Base-by-base conservation (phyloP, 2,329 filamentous ascomycete species). In the Aspergillus sp. region DNA sequence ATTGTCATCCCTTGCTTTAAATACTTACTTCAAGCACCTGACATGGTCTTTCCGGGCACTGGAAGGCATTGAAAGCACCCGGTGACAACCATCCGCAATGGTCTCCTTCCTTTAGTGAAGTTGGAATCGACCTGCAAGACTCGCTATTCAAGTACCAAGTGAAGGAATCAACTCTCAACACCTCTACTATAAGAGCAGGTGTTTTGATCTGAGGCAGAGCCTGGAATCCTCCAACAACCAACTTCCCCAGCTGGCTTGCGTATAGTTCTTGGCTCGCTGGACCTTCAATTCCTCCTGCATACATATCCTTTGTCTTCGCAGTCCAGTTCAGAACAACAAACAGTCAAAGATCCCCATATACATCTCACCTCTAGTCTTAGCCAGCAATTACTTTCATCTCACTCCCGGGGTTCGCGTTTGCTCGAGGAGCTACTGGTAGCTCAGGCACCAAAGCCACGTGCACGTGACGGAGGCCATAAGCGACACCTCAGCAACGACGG, bases 401-500 rank as follows among this genome's bases (percentile, higher is more conserved):
- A 15, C 34, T 13, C 11, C 15, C 34, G 34, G 34, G 11, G 34
- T 41, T 41, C 34, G 34, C 34, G 55, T 57, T 57, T 52, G 48
- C 55, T 57, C 53, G 50, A 48, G 51, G 59, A 57, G n/a, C 5
- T 25, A 49, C 41, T 5, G 57, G 41, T 52, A 54, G 56, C 51
- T 57, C 59, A 65, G 64, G 57, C 60, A 64, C 53, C 51, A 65
- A 2, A 66, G 66, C 34, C 69, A 68, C 61, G 61, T 58, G 71
- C 74, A 76, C 74, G 74, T 76, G 74, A 75, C 65, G 9, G 55
- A 15, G 15, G 57, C 62, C 69, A 71, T 75, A 75, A 77, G 74
- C 73, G 74, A 76, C 75, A 76, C 74, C 75, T 76, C 72, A 76
- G 74, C 75, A 76, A 75, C 71, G 68, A 72, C 72, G 69, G 69